A percentile compares a stretch with the other conserved stretches of the same genome.
Conservation (phyloP, 2,329 filamentous ascomycete genomes). For the Fusarium nematophilum region DNA sequence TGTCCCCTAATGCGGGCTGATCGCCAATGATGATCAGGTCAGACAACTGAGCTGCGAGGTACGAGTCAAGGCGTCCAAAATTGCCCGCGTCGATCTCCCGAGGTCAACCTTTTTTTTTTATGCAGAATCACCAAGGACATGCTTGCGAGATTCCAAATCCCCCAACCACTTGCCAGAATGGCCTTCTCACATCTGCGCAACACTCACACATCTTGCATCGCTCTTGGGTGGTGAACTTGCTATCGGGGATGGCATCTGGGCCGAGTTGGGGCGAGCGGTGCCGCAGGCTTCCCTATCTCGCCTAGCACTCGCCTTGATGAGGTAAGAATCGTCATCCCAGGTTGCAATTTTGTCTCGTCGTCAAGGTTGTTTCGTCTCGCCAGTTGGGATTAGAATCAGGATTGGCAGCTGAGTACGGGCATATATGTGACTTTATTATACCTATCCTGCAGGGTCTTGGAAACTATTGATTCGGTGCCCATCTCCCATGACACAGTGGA, state of each 20-base stretch:
- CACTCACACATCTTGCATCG: neutral
- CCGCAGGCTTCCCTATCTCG: neutral
- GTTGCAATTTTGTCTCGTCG: constrained; percentile 16
- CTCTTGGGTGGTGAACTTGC: neutral
- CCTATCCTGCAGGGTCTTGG: constrained; percentile 18
- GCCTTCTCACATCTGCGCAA: neutral
- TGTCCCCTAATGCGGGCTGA: constrained; percentile 9
- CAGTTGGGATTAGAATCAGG: constrained; percentile 4
- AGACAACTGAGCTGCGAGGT: constrained; percentile 17
- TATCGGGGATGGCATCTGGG: neutral
- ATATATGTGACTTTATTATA: constrained; percentile 39
- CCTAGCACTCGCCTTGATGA: constrained; percentile 4
- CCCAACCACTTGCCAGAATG: neutral
- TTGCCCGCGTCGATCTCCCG: constrained; percentile 44
- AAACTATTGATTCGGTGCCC: constrained; percentile 34
- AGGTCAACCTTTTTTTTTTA: constrained; percentile 14
- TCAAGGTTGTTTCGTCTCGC: constrained; percentile 23
- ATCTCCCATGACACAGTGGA: constrained; percentile 13
- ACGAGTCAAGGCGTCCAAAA: constrained; percentile 37
- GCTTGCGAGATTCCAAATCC: neutral
- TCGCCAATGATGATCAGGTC: constrained; percentile 17
- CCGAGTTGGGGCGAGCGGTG: neutral
- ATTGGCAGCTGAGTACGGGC: constrained; percentile 16
- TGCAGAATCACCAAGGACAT: constrained; percentile 5
- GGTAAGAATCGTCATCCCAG: constrained; percentile 12